phyloP scores from a whole-genome alignment of 2,329 filamentous ascomycete genomes.

The Fusarium miscanthi region DNA sequence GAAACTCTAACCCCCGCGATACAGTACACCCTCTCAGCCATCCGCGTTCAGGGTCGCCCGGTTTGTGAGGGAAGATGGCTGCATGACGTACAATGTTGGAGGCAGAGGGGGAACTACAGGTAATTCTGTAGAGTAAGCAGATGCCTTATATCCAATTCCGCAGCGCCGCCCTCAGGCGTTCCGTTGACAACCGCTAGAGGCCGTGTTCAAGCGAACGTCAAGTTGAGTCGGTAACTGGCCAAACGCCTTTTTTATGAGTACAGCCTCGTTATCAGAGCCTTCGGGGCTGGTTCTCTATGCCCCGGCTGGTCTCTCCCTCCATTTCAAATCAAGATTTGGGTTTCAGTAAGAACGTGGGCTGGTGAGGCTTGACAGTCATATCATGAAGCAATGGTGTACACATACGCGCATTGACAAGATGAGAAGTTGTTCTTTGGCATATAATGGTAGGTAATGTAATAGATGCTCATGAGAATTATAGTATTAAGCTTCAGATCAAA shows the following conservation, averaged over 20 bases:
- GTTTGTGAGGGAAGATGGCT: constrained; percentile 20
- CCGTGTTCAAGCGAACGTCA: constrained; percentile 37
- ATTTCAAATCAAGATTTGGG: not conserved
- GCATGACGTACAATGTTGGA: constrained; percentile 28
- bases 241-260: constrained; percentile 15
- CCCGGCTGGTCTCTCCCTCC: not conserved
- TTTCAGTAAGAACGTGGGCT: not conserved
- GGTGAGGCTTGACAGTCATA: constrained; percentile 19
- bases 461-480: not conserved
- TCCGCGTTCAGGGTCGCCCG: constrained; percentile 29
- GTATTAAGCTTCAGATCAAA: not conserved
- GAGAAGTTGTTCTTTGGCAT: not conserved
- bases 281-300: constrained; percentile 9
- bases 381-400: constrained; percentile 6
- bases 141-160: constrained; percentile 3
- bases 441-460: not conserved
- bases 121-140: constrained; percentile 6
- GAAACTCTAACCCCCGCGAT: constrained; percentile 27
- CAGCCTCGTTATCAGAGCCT: constrained; percentile 33
- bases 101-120: not conserved
- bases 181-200: constrained; percentile 41
- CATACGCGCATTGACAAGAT: not conserved
- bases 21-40: constrained; percentile 19
- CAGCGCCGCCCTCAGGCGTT: constrained; percentile 11
- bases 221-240: not conserved